Base-by-base conservation (phyloP, 805 yeast species). In the Saturnispora gosingensis region DNA sequence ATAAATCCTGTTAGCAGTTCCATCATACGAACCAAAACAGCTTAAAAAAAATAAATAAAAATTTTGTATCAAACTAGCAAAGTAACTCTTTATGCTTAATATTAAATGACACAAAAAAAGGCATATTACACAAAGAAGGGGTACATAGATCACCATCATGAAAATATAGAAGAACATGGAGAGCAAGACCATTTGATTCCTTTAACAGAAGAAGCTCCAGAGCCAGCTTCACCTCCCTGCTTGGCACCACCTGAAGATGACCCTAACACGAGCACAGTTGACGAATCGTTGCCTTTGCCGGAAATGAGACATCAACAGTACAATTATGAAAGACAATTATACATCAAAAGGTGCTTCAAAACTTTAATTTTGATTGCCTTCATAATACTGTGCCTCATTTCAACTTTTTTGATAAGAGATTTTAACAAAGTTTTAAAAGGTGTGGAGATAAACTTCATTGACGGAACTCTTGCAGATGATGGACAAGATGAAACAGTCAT, bases 251-350 rank as follows among this genome's bases (percentile, higher is more conserved):
- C 36, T 11, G 25, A 18, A 15, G 51, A 49, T 16, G 47, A 43
- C 13, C 51, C 51, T 9, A 43, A 49, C 36, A 49, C 51, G 9
- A 20, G 43, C 11, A 15, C n/a, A 34, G 25, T 43, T 6, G 47
- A 49, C 18, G 51, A 49, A n/a, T 32, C 46, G 1, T 10, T 49
- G 38, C 51, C 51, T 16, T 25, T 49, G 11, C 27, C 51, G 2
- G 43, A 49, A 35, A 15, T 49, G 43, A 43, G 51, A 43, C 43
- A 49, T 25, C 43, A 49, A 24, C 15, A 25, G 28, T 49, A 49
- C 22, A 45, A 43, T 13, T 27, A 35, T 22, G 47, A 43, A 25
- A 10, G 43, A 44, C 18, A 28, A 22, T 9, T n/a, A n/a, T 35
- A 27, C 11, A 10, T 44, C 8, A 44, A 28, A 40, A 45, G 43